Conservation (phyloP, 805 yeast genomes). For the Lachancea cidri region DNA sequence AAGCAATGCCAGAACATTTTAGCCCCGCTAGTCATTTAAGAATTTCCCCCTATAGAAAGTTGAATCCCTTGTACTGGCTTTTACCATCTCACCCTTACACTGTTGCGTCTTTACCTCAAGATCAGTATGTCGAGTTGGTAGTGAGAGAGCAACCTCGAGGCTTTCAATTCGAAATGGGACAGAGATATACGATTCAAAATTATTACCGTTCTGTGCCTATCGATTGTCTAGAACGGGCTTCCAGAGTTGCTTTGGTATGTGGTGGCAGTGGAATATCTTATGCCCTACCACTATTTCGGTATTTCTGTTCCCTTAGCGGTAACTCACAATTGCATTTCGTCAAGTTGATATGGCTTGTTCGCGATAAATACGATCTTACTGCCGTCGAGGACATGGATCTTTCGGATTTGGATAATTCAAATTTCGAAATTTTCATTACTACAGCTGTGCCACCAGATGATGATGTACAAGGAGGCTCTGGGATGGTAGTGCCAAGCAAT, state of each 20-base stretch:
- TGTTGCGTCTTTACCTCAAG: constrained; percentile 42
- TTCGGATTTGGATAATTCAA: not conserved
- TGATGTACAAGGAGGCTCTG: not conserved
- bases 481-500: not conserved
- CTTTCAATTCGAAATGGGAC: constrained; percentile 32
- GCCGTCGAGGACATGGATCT: constrained; percentile 31
- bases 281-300: constrained; percentile 48
- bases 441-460: constrained; percentile 9
- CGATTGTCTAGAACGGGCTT: constrained; percentile 44
- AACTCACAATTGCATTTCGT: constrained; percentile 27
- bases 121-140: constrained; percentile 39
- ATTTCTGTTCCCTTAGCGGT: constrained; percentile 29
- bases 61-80: constrained; percentile 41
- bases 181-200: constrained; percentile 37
- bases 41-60: constrained; percentile 35
- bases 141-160: constrained; percentile 34
- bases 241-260: constrained; percentile 48
- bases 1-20: constrained; percentile 28
- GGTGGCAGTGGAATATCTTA: constrained; percentile 75
- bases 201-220: constrained; percentile 39
- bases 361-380: constrained; percentile 43
- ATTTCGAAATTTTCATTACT: constrained; percentile 10
- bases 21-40: constrained; percentile 58
- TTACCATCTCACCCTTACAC: constrained; percentile 68
- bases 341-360: constrained; percentile 51